Conservation (phyloP, 1,139 yeast genomes). For the Scheffersomyces segobiensis region DNA sequence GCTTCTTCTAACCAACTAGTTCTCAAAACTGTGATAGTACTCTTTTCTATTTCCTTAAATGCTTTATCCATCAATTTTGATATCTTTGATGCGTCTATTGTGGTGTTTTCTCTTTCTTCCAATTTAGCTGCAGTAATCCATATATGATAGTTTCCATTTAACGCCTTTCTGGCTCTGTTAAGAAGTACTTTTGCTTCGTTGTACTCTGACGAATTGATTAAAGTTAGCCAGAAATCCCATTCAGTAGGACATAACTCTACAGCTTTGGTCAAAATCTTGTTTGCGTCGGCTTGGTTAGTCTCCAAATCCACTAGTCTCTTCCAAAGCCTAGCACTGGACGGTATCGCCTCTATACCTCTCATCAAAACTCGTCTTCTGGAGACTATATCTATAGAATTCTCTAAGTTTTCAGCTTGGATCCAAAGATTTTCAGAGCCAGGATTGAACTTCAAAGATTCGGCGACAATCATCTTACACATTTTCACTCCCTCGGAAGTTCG, state of each 20-base stretch:
- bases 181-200: conserved; percentile 55
- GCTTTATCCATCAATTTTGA: conserved; percentile 54
- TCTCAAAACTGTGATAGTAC: conserved; percentile 16
- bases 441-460: conserved; percentile 63
- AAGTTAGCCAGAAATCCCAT: conserved; percentile 62
- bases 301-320: conserved; percentile 50
- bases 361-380: conserved; percentile 59
- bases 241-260: conserved; percentile 66
- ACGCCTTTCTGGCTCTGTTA: conserved; percentile 57
- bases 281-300: conserved; percentile 41
- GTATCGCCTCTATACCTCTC: conserved; percentile 58
- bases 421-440: conserved; percentile 64
- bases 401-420: conserved; percentile 69
- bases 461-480: conserved; percentile 55
- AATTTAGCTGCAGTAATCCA: conserved; percentile 75
- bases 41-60: conserved; percentile 32
- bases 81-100: conserved; percentile 35
- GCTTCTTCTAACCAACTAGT: conserved; percentile 50
- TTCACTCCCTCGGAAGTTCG: conserved; percentile 40
- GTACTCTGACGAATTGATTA: conserved; percentile 46
- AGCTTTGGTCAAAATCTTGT: conserved; percentile 63
- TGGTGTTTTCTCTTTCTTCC: conserved; percentile 56
- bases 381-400: conserved; percentile 43
- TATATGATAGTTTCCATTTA: conserved; percentile 53
- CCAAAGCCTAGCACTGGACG: conserved; percentile 55